Evolutionary conservation across 345 rosid genomes (phyloP).

Genomic region (Citrus sp.): DNA sequence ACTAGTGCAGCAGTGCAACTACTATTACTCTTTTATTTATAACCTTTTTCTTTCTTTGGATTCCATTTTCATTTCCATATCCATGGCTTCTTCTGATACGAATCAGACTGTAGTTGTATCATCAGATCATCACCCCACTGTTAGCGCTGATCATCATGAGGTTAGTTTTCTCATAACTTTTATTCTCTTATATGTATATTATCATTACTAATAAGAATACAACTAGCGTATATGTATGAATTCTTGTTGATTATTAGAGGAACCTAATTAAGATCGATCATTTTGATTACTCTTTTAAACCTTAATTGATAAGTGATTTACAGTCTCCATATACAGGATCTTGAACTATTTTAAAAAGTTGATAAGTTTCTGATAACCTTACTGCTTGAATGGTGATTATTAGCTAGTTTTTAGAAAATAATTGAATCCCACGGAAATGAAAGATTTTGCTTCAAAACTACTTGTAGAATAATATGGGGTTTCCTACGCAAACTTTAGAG

Average conservation of each 20-base stretch:
- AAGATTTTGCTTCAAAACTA: background rate
- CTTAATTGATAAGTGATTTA: background rate
- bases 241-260: background rate
- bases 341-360: background rate
- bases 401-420: background rate
- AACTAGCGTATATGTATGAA: background rate
- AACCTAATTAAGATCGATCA: background rate
- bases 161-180: constrained; percentile 4
- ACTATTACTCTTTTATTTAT: background rate
- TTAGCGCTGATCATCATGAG: constrained; percentile 8
- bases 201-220: too few relatives aligned
- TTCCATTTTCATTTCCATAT: background rate
- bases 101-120: constrained; percentile 16
- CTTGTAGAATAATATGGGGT: background rate
- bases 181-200: background rate
- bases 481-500: background rate
- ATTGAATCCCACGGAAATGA: background rate
- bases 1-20: background rate
- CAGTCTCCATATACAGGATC: background rate
- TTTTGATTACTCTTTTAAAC: too few relatives aligned
- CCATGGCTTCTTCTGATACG: constrained; percentile 25
- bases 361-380: background rate
- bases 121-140: constrained; percentile 19
- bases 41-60: background rate
- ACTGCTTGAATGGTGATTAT: background rate